Conservation (phyloP, 768 basidiomycete species). For the Ramaria rubella region DNA sequence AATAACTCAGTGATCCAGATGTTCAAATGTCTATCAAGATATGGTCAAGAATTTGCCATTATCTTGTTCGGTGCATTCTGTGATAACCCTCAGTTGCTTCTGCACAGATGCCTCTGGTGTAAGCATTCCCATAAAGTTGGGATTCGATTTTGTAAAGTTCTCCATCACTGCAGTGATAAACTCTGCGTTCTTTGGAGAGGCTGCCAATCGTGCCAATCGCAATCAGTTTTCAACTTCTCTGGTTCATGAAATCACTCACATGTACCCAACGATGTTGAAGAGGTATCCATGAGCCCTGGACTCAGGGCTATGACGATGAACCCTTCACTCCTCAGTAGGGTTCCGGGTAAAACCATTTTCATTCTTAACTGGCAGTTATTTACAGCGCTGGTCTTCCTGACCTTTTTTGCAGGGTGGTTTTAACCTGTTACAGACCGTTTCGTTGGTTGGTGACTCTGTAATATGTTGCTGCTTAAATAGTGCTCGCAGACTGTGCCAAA, state of each 20-base stretch:
- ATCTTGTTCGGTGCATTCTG: conserved; percentile 12
- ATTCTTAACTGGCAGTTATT: too few species aligned
- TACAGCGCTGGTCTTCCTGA: too few species aligned
- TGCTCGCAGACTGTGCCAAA: too few species aligned
- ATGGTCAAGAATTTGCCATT: too few species aligned
- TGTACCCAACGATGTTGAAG: conserved; percentile 1
- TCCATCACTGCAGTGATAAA: background rate
- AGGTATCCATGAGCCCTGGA: conserved; percentile 34
- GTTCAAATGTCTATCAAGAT: too few species aligned
- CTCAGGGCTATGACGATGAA: conserved; percentile 31
- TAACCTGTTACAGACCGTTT: too few species aligned
- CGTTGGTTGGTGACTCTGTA: too few species aligned
- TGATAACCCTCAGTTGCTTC: conserved; percentile 14
- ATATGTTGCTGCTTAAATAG: too few species aligned
- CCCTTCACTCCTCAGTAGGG: background rate
- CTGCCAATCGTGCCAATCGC: conserved; percentile 5
- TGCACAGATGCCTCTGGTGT: conserved; percentile 16
- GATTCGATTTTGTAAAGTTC: conserved; percentile 2
- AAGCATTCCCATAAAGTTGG: conserved; percentile 16
- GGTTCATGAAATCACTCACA: background rate
- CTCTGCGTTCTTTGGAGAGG: conserved; percentile 14
- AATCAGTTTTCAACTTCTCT: too few species aligned
- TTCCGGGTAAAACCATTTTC: too few species aligned
- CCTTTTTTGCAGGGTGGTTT: too few species aligned
- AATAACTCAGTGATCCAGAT: too few species aligned